Percentiles rank a stretch among this genome's conserved stretches.
phyloP scores from a whole-genome alignment of 768 basidiomycete species.

The Kwoniella sp. region DNA sequence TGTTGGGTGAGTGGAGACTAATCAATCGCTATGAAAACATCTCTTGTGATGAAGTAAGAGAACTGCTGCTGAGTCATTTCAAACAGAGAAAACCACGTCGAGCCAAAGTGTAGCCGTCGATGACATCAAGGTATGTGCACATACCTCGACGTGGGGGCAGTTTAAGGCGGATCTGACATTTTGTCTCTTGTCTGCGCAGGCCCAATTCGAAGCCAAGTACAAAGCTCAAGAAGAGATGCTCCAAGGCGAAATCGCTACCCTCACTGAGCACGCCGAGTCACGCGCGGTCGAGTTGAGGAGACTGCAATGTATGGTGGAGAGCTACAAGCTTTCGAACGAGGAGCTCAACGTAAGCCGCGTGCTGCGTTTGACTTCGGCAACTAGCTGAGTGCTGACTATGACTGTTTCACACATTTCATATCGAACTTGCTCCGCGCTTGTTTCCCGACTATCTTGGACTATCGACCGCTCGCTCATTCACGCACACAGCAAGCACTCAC shows the following conservation, averaged over 20 bases:
- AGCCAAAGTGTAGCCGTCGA: conserved; percentile 70
- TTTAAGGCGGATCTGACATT: conserved; percentile 16
- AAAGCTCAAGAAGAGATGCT: conserved; percentile 89
- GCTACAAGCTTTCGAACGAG: conserved; percentile 93
- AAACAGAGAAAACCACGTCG: conserved; percentile 35
- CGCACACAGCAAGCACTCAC: conserved; percentile 79
- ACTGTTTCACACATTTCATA: neutral
- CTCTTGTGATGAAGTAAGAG: neutral
- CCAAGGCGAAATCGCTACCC: conserved; percentile 75
- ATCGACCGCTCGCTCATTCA: conserved; percentile 1
- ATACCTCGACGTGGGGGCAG: too few species aligned
- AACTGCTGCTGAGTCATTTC: neutral
- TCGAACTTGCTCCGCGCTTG: neutral
- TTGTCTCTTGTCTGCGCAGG: conserved; percentile 65
- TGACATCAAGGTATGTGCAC: conserved; percentile 77
- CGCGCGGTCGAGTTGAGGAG: conserved; percentile 79
- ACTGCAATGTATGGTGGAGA: conserved; percentile 82
- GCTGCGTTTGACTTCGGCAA: conserved; percentile 19
- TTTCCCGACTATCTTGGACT: neutral
- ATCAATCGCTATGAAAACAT: neutral
- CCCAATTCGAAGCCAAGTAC: conserved; percentile 91
- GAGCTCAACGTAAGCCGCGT: conserved; percentile 79
- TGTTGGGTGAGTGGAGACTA: conserved; percentile 71
- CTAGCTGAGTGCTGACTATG: conserved; percentile 2
- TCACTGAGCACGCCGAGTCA: conserved; percentile 87